Conservation (phyloP, 805 yeast species). For the Hermanozyma aechmeae region DNA sequence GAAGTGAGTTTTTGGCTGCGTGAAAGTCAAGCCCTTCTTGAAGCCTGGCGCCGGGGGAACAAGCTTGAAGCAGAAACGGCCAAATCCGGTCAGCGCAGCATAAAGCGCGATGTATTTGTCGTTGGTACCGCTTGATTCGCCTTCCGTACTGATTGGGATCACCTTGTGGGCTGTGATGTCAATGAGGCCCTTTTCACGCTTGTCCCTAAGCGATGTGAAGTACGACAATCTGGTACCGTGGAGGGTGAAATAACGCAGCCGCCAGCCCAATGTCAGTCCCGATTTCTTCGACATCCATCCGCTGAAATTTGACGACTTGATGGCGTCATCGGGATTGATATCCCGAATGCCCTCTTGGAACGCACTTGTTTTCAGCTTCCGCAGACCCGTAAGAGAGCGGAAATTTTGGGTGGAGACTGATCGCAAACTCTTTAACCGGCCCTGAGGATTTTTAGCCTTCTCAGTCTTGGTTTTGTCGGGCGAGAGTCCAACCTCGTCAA, state of each 20-base stretch:
- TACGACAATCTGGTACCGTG: constrained; percentile 93
- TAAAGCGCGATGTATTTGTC: constrained; percentile 79
- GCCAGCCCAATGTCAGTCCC: constrained; percentile 84
- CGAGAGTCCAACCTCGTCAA: constrained; percentile 23
- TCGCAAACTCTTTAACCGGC: constrained; percentile 41
- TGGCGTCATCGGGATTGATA: constrained; percentile 69
- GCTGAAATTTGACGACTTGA: constrained; percentile 61
- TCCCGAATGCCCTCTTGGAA: constrained; percentile 81
- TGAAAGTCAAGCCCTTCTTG: constrained; percentile 87
- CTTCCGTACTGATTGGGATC: constrained; percentile 46
- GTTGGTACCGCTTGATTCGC: constrained; percentile 43
- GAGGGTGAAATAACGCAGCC: constrained; percentile 72
- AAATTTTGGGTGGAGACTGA: constrained; percentile 46
- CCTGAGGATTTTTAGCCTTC: constrained; percentile 22
- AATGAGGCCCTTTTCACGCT: constrained; percentile 81
- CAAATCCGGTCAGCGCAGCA: constrained; percentile 90
- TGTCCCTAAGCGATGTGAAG: constrained; percentile 69
- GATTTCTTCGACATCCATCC: constrained; percentile 95
- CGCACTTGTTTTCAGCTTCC: constrained; percentile 65
- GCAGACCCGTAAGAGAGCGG: constrained; percentile 32
- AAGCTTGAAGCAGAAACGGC: constrained; percentile 85
- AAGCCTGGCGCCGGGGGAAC: constrained; percentile 98
- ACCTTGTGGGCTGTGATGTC: constrained; percentile 95
- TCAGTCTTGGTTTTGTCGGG: constrained; percentile 19
- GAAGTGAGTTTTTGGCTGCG: constrained; percentile 92